phyloP scores from a whole-genome alignment of 192 early-diverging fungal genomes.

The Umbelopsis sp. region DNA sequence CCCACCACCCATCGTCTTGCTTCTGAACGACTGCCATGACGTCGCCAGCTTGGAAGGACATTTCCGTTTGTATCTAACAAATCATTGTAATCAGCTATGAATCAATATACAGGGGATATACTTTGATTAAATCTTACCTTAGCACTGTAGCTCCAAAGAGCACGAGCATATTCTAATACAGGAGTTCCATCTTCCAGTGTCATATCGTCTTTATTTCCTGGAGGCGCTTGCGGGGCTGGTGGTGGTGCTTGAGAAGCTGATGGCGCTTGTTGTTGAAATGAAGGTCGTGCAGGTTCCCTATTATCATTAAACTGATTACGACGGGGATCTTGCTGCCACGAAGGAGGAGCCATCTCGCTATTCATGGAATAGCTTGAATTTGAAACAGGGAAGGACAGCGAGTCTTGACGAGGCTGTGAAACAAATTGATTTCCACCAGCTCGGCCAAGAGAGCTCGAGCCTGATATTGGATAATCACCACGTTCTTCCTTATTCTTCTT shows the following conservation, averaged over 20 bases:
- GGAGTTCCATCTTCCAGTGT: conserved; percentile 3
- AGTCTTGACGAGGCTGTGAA: background rate
- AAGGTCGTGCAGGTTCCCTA: background rate
- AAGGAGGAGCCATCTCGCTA: background rate
- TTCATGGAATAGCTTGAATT: background rate
- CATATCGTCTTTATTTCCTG: background rate
- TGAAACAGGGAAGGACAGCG: background rate
- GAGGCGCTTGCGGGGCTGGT: background rate
- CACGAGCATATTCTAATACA: conserved; percentile 21
- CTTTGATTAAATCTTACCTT: conserved; percentile 21
- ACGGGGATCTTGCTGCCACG: background rate
- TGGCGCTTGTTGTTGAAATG: background rate
- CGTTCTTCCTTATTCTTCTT: conserved; percentile 21
- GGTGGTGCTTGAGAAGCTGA: background rate
- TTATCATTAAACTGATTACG: background rate
- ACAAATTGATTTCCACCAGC: background rate
- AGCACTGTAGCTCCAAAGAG: conserved; percentile 50
- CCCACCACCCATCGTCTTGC: conserved; percentile 64
- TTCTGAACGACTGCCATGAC: conserved; percentile 45
- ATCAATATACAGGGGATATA: background rate
- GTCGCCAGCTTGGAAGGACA: conserved; percentile 52
- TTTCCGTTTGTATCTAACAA: conserved; percentile 50
- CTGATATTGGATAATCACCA: background rate
- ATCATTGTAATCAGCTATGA: background rate
- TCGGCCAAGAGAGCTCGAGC: background rate